Conservation (phyloP, 805 yeast genomes). For the Sporopachydermia lactativora region DNA sequence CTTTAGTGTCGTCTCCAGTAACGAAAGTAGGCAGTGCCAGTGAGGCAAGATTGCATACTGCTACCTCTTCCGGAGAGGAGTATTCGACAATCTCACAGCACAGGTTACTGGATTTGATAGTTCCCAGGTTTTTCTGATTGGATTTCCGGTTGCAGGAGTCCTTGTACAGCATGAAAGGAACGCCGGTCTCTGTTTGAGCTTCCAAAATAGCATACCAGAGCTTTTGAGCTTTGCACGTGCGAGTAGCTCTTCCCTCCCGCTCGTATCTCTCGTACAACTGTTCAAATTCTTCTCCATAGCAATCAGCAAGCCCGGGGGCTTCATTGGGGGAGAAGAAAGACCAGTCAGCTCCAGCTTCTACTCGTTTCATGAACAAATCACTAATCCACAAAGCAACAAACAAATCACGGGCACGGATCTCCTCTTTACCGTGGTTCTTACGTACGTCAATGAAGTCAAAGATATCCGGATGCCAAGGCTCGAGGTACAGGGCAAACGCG, state of each 20-base stretch:
- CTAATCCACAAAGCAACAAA: slow-evolving; percentile 93
- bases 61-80: slow-evolving; percentile 83
- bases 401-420: slow-evolving; percentile 81
- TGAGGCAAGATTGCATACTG: slow-evolving; percentile 92
- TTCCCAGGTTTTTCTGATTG: slow-evolving; percentile 86
- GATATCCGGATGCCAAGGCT: slow-evolving; percentile 95
- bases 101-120: slow-evolving; percentile 82
- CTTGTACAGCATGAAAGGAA: slow-evolving; percentile 88
- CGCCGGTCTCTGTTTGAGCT: slow-evolving; percentile 93
- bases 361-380: slow-evolving; percentile 87
- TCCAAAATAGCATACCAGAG: slow-evolving; percentile 83
- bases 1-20: slow-evolving; percentile 30
- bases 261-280: slow-evolving; percentile 62
- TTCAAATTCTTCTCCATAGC: slow-evolving; percentile 75
- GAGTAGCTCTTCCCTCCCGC: slow-evolving; percentile 45
- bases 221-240: slow-evolving; percentile 70
- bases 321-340: slow-evolving; percentile 79
- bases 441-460: slow-evolving; percentile 76
- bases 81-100: slow-evolving; percentile 93
- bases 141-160: slow-evolving; percentile 82
- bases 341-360: slow-evolving; percentile 70
- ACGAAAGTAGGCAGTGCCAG: slow-evolving; percentile 76
- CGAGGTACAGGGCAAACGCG: slow-evolving; percentile 86
- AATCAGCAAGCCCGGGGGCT: slow-evolving; percentile 75
- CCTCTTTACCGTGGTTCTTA: slow-evolving; percentile 93